phyloP scores from a whole-genome alignment of 2,329 filamentous ascomycete genomes.

The Aspergillus fumigatiaffinis region DNA sequence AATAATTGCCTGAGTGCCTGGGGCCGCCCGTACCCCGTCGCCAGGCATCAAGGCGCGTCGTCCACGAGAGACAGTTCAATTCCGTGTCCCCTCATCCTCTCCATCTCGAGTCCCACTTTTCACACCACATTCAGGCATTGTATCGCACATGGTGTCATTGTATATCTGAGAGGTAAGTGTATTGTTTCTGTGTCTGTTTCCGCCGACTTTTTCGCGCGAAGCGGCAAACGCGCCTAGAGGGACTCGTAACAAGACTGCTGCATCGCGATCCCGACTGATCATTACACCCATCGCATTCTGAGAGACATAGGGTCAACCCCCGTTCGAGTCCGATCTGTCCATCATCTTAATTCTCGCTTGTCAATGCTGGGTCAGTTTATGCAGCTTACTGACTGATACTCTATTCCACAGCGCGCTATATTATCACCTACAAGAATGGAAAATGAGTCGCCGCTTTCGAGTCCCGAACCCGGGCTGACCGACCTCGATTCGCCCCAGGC shows the following conservation, averaged over 20 bases:
- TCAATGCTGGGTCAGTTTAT: not conserved
- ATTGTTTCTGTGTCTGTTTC: not conserved
- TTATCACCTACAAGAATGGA: constrained; percentile 14
- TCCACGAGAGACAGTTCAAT: constrained; percentile 1
- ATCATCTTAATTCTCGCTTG: not conserved
- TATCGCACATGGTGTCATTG: not conserved
- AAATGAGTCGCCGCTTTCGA: constrained; percentile 19
- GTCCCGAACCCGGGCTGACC: constrained; percentile 14
- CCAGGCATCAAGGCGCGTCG: constrained; percentile 20
- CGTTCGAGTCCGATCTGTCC: not conserved
- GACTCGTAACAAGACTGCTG: not conserved
- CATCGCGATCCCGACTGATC: not conserved
- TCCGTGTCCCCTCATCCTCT: not conserved
- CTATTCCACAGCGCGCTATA: not conserved
- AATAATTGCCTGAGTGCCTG: not conserved
- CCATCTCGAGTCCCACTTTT: not conserved
- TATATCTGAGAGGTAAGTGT: not conserved
- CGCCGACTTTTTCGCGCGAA: not conserved
- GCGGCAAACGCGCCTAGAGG: not conserved
- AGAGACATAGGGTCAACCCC: not conserved
- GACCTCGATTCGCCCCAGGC: constrained; percentile 19
- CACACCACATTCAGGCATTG: not conserved
- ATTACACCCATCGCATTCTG: not conserved
- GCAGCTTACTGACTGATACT: not conserved
- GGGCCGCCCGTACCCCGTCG: not conserved